Percentiles rank a stretch among this genome's conserved stretches.
Evolutionary conservation across 495 filamentous ascomycete genomes (phyloP).

Genomic region (Monascus purpureus): DNA sequence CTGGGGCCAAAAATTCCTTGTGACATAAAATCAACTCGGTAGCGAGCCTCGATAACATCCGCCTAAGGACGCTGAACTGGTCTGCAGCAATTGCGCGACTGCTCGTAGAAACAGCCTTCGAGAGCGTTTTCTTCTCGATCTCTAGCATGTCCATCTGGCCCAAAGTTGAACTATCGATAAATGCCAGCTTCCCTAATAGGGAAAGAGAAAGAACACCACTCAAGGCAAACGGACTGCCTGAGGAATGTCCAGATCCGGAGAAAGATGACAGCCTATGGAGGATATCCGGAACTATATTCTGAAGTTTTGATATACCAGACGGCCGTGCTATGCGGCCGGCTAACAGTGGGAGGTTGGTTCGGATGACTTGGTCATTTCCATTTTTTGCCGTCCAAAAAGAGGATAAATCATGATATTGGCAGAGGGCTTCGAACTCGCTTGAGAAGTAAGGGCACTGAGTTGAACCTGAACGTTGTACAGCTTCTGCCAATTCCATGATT

Average conservation of each 20-base stretch:
- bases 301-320: slow-evolving; percentile 16
- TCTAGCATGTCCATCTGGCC: slow-evolving; percentile 50
- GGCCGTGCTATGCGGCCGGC: slow-evolving; percentile 26
- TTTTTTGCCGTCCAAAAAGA: slow-evolving; percentile 7
- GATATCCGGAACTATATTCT: slow-evolving; percentile 19
- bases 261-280: slow-evolving; percentile 26
- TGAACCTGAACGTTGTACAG: slow-evolving; percentile 21
- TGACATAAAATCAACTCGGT: slow-evolving; percentile 32
- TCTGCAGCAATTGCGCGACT: slow-evolving; percentile 31
- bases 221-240: slow-evolving; percentile 24
- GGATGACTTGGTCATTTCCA: slow-evolving; percentile 7
- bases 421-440: slow-evolving; percentile 49
- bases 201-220: slow-evolving; percentile 39
- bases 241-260: slow-evolving; percentile 15
- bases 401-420: slow-evolving; percentile 43
- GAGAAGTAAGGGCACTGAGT: slow-evolving; percentile 36
- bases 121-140: slow-evolving; percentile 48
- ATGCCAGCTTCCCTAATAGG: slow-evolving; percentile 40
- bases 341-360: slow-evolving; percentile 23
- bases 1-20: slow-evolving; percentile 19
- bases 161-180: slow-evolving; percentile 39
- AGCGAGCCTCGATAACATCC: slow-evolving; percentile 34
- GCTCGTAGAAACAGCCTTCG: slow-evolving; percentile 35
- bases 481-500: slow-evolving; percentile 39
- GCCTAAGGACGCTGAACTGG: slow-evolving; percentile 30